Conservation (phyloP, 306 rosid species). For the Rubus idaeus region DNA sequence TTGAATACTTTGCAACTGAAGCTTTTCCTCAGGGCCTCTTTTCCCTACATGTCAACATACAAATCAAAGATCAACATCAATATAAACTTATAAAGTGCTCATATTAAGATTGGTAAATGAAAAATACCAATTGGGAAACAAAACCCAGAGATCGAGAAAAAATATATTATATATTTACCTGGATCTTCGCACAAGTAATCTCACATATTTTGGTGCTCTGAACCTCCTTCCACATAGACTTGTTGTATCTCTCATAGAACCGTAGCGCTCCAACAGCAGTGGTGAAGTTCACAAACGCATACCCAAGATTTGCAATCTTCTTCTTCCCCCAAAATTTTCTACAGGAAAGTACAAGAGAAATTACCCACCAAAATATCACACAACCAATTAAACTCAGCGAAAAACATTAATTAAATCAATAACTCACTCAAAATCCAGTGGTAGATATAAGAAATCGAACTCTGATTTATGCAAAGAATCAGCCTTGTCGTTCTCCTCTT, state of each 20-base stretch:
- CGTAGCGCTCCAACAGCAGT: neutral
- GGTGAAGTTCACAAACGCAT: slow-evolving; percentile 11
- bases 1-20: neutral
- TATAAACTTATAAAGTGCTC: neutral
- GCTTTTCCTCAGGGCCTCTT: neutral
- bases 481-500: neutral
- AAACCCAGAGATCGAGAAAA: neutral
- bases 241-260: neutral
- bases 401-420: neutral
- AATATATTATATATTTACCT: neutral
- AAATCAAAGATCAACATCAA: neutral
- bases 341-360: neutral
- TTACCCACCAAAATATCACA: neutral
- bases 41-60: neutral
- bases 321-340: neutral
- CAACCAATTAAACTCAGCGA: neutral
- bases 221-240: neutral
- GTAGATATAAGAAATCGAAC: slow-evolving; percentile 29
- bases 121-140: neutral
- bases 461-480: slow-evolving; percentile 1
- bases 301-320: neutral
- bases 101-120: no score
- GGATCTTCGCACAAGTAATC: neutral
- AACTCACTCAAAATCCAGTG: slow-evolving; percentile 31
- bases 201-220: neutral